Percentiles rank a stretch among this genome's conserved stretches.
These are phyloP conservation scores for Calonectria leucothoes DNA, from an alignment of 2,329 filamentous ascomycete species.

Conservation along the genomic window DNA sequence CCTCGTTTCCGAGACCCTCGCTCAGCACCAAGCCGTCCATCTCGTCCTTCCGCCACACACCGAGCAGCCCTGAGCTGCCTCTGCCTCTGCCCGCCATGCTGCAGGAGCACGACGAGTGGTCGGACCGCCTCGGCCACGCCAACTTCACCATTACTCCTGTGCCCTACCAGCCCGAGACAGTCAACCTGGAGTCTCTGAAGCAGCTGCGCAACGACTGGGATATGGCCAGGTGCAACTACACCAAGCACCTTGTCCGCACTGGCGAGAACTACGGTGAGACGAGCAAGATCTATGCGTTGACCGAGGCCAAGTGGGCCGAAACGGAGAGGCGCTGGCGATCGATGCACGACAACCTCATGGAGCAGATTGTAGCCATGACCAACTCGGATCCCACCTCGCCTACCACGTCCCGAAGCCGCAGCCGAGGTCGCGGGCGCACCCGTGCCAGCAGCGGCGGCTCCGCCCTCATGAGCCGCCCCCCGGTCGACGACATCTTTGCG, in stretches of 20 bases:
- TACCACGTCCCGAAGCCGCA: constrained; percentile 51
- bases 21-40: constrained; percentile 82
- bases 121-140: constrained; percentile 86
- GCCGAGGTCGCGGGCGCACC: constrained; percentile 52
- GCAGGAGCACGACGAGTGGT: constrained; percentile 83
- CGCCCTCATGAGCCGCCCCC: constrained; percentile 46
- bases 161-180: constrained; percentile 77
- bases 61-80: constrained; percentile 68
- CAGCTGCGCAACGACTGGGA: constrained; percentile 85
- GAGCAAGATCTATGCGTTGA: constrained; percentile 87
- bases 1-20: constrained; percentile 63
- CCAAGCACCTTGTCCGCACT: constrained; percentile 87
- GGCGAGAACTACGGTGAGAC: constrained; percentile 92
- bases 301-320: constrained; percentile 88
- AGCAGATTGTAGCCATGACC: constrained; percentile 57
- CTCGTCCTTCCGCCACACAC: constrained; percentile 75
- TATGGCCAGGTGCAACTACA: constrained; percentile 84
- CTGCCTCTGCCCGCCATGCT: constrained; percentile 73
- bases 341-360: constrained; percentile 74
- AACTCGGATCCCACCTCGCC: constrained; percentile 40
- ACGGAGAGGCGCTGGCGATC: constrained; percentile 81
- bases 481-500: constrained; percentile 53
- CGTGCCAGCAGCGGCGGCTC: constrained; percentile 57
- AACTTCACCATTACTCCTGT: constrained; percentile 90
- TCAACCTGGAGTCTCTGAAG: constrained; percentile 67